Evolutionary conservation across 2,329 filamentous ascomycete species (phyloP).

Genomic region (Verticillium zaregamsianum): DNA sequence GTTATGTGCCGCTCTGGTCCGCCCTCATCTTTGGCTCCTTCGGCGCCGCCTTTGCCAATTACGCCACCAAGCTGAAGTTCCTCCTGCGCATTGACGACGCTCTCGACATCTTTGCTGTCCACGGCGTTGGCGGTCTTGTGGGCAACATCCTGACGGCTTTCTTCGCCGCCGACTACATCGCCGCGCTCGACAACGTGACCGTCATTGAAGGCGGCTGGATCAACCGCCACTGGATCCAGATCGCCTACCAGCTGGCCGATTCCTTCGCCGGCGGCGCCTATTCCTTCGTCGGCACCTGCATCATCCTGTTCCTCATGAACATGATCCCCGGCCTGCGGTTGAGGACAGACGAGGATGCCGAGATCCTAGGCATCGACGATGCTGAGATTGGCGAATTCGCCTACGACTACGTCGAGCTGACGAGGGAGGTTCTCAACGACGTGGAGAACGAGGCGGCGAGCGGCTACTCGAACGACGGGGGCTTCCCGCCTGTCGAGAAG

Average conservation of each 20-base stretch:
- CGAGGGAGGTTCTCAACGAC: conserved; percentile 50
- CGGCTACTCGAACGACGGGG: conserved; percentile 35
- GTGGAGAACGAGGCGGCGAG: conserved; percentile 39
- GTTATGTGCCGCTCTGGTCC: conserved; percentile 79
- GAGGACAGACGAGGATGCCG: conserved; percentile 70
- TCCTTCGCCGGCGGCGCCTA: conserved; percentile 72
- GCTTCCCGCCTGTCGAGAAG: conserved; percentile 42
- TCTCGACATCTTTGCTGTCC: conserved; percentile 83
- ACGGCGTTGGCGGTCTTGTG: conserved; percentile 72
- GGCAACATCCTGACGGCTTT: conserved; percentile 77
- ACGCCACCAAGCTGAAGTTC: conserved; percentile 89
- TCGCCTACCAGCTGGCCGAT: conserved; percentile 80
- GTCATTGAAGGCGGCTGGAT: conserved; percentile 74
- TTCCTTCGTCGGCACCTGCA: conserved; percentile 71
- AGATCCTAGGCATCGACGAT: conserved; percentile 82
- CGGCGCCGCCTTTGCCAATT: conserved; percentile 77
- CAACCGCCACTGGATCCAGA: conserved; percentile 78
- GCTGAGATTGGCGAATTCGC: conserved; percentile 90
- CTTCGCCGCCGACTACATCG: conserved; percentile 82
- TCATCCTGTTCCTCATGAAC: conserved; percentile 79
- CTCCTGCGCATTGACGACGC: conserved; percentile 76
- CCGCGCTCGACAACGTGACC: conserved; percentile 68
- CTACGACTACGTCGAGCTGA: conserved; percentile 90
- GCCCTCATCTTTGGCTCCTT: conserved; percentile 75
- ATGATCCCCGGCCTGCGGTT: conserved; percentile 72